These are phyloP conservation scores for Alternaria sp. DNA, from an alignment of 2,329 filamentous ascomycete species.

Conservation along the genomic window DNA sequence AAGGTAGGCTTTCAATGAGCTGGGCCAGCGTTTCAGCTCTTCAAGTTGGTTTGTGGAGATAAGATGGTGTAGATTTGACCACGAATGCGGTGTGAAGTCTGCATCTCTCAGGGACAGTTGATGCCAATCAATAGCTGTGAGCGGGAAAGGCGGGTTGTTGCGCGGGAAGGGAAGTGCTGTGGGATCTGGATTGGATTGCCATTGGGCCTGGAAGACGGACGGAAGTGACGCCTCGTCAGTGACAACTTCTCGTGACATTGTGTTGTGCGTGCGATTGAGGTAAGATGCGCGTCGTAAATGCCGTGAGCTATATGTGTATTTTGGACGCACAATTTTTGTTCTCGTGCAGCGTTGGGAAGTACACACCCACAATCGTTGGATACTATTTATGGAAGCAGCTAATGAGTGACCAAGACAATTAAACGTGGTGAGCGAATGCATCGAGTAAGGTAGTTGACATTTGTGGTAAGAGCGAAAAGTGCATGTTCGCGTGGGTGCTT, in stretches of 20 bases:
- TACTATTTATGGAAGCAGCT: background rate
- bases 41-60: slow-evolving; percentile 62
- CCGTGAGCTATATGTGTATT: background rate
- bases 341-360: background rate
- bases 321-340: background rate
- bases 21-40: slow-evolving; percentile 66
- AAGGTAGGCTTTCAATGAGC: slow-evolving; percentile 67
- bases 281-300: background rate
- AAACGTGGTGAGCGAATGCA: background rate
- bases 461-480: background rate
- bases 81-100: slow-evolving; percentile 47
- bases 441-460: background rate
- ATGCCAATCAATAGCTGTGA: slow-evolving; percentile 46
- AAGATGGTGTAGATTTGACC: slow-evolving; percentile 42
- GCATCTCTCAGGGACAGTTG: slow-evolving; percentile 44
- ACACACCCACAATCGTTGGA: background rate
- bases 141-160: slow-evolving; percentile 46
- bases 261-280: background rate
- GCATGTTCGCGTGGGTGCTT: background rate
- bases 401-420: background rate
- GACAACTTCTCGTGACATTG: slow-evolving; percentile 19
- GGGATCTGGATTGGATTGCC: slow-evolving; percentile 43
- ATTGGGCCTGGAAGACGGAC: slow-evolving; percentile 39
- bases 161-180: slow-evolving; percentile 46
- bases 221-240: slow-evolving; percentile 40